Evolutionary conservation across 768 basidiomycete genomes (phyloP), one percentile per base, ranked within the genome.

Genomic region (Hygrophoropsis aurantiaca): DNA sequence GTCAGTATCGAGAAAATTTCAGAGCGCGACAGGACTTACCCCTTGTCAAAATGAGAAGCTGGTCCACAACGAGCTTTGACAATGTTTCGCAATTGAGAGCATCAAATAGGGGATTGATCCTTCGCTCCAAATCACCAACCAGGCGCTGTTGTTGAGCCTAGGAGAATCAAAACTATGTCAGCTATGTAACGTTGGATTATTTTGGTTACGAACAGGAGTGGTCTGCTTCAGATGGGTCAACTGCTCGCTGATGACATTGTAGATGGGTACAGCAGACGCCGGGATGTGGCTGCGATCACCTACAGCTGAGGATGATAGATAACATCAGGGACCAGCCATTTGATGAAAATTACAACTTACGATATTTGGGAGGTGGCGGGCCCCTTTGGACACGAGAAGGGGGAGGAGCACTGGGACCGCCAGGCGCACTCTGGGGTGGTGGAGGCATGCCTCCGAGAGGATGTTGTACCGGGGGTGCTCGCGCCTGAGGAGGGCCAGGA

Each of bases 261-360:
- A 93, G 41, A 88, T 82, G 1, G 86, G 82, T 47, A 73, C 65
- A 18, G 79, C 74, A 38, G 75, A 69, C 8, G 85, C 82, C 1
- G 93, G 87, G 43, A 97, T 97, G 64, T 97, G 95, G n/a, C 80
- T 81, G 21, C 94, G 78, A 63, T 98, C 95, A 46, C 95, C 94
- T 42, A 84, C 76, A 35, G 94, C 93, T 95, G 61, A 11, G 38
- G 61, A 46, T 21, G 49, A 44, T 42, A 23, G 15, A 34, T 16
- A 21, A 30, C 19, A 57, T 35, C 19, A 42, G 27, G 40, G 42
- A 36, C 40, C 10, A 24, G 18, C n/a, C 34, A 13, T n/a, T 10
- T 11, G 20, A 23, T 39, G 10, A 37, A 42, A 38, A 23, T 11
- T 30, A 42, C 21, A 9, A 78, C 82, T 63, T 54, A 85, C 83